Evolutionary conservation across 805 yeast species (phyloP), one percentile per base, ranked within the genome.

Genomic region (Saccharomycopsis amapae): DNA sequence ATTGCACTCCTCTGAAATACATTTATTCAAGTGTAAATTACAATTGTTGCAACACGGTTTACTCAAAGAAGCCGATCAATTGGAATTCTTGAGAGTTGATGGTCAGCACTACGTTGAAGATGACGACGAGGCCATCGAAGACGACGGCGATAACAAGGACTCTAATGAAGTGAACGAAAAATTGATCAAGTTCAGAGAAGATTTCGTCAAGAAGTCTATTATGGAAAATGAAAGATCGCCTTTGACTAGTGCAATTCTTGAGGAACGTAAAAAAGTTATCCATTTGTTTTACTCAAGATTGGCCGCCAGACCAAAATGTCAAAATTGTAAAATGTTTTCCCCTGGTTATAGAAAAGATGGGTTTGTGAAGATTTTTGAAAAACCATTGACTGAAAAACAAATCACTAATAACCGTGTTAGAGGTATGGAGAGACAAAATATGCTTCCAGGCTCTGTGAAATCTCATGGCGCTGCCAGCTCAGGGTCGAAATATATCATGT

Each of bases 311-410:
- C 81, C 88, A 46, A 85, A 81, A 64, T 93, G 99, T 75, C 95
- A 86, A 58, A 88, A 89, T 65, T 93, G 99, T 75, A 86, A 88
- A 37, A 85, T 89, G 95, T 85, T 72, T 63, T 87, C 96, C 38
- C 97, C 99, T 45, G 72, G 82, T 30, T 90, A 82, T 71, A 79
- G 98, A 67, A 90, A 89, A 58, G 99, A 93, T 62, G 98, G 98
- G 0, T 82, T 79, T 60, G 76, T 89, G 51, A 93, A 94, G 69
- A 79, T 93, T 53, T 93, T 93, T 59, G 97, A 93, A 67, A 80
- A 79, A 54, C 79, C 94, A 4, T 72, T 94, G 55, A 74, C 74
- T 41, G 96, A 86, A 42, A 86, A 86, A 61, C 96, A 90, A 62
- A 59, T 75, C 44, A 71, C 82, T 44, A 81, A 82, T 65, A 93